phyloP scores from a whole-genome alignment of 1,284 basidiomycete species.

The Ganoderma lucidum region DNA sequence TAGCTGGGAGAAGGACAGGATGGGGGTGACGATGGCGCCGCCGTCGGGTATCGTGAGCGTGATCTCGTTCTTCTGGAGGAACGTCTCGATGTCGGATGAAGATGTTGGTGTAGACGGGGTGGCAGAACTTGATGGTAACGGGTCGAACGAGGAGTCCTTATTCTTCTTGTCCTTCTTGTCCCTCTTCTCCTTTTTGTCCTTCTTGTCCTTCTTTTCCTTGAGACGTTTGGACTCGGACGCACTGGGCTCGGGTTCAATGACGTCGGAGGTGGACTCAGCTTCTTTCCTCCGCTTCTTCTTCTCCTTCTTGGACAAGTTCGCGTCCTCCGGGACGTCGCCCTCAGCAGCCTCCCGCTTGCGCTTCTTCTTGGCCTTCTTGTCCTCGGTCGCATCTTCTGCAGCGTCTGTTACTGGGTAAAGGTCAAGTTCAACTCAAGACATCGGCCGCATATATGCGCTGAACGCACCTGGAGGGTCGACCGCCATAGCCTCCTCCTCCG shows the following conservation, averaged over 20 bases:
- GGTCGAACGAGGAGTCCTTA: slow-evolving; percentile 14
- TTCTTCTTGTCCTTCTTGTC: slow-evolving; percentile 34
- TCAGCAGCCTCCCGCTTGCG: slow-evolving; percentile 38
- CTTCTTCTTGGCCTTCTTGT: slow-evolving; percentile 40
- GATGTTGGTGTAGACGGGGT: slow-evolving; percentile 36
- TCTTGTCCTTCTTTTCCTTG: slow-evolving; percentile 36
- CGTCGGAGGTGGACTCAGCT: slow-evolving; percentile 11
- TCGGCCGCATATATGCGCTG: not conserved
- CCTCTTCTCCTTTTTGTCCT: slow-evolving; percentile 37
- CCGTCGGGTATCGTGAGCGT: slow-evolving; percentile 68
- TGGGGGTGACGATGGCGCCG: slow-evolving; percentile 63
- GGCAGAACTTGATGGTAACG: slow-evolving; percentile 22
- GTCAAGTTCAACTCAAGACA: not conserved
- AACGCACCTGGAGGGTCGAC: slow-evolving; percentile 30
- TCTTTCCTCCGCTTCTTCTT: slow-evolving; percentile 38
- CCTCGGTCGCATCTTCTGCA: slow-evolving; percentile 28
- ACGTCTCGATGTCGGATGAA: slow-evolving; percentile 61
- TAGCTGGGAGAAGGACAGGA: slow-evolving; percentile 82
- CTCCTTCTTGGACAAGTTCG: slow-evolving; percentile 32
- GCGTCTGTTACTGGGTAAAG: not conserved
- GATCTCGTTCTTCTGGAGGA: slow-evolving; percentile 78
- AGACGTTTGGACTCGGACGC: slow-evolving; percentile 32
- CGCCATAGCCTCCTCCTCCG: slow-evolving; percentile 17
- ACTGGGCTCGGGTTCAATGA: slow-evolving; percentile 11
- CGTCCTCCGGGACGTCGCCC: slow-evolving; percentile 15